Conservation (phyloP, 2,329 filamentous ascomycete genomes). For the Pestalotiopsis fici region DNA sequence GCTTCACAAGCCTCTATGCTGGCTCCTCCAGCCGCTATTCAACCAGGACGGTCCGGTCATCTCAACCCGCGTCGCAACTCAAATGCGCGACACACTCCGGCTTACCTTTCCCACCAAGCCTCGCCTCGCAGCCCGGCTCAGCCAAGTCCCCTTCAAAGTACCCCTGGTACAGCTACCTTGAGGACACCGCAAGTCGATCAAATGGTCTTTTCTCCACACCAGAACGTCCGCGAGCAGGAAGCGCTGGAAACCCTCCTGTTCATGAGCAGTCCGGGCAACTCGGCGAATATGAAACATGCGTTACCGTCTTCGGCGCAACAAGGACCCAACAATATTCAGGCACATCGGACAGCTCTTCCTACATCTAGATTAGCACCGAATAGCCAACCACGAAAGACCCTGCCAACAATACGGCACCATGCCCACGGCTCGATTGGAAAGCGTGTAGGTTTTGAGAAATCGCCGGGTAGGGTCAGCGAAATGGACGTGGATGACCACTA, state of each 20-base stretch:
- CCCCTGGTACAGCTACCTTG: slow-evolving; percentile 32
- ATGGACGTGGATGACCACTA: slow-evolving; percentile 49
- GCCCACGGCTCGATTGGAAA: slow-evolving; percentile 35
- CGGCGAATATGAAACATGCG: slow-evolving; percentile 59
- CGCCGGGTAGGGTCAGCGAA: slow-evolving; percentile 40
- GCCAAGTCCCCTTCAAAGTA: slow-evolving; percentile 40
- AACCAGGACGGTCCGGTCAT: slow-evolving; percentile 43
- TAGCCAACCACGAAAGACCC: slow-evolving; percentile 47
- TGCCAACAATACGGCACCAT: slow-evolving; percentile 49
- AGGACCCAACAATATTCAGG: slow-evolving; percentile 15
- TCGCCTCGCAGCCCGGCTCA: slow-evolving; percentile 42
- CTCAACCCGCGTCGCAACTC: slow-evolving; percentile 51
- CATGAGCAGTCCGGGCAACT: slow-evolving; percentile 78
- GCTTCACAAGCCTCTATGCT: slow-evolving; percentile 39
- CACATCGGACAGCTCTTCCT: slow-evolving; percentile 43
- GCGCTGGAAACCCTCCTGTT: slow-evolving; percentile 80
- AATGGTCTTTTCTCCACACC: slow-evolving; percentile 68
- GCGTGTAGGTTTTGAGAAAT: slow-evolving; percentile 50
- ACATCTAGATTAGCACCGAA: slow-evolving; percentile 33
- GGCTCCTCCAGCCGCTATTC: slow-evolving; percentile 56
- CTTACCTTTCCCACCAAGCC: slow-evolving; percentile 50
- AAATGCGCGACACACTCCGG: slow-evolving; percentile 48
- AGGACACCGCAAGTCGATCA: slow-evolving; percentile 45
- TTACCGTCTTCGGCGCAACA: slow-evolving; percentile 44
- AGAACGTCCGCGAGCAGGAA: slow-evolving; percentile 74